Percentiles rank a stretch among this genome's conserved stretches.
These are phyloP conservation scores for Yarrowia hollandica DNA, from an alignment of 805 yeast genomes.

Conservation along the genomic window DNA sequence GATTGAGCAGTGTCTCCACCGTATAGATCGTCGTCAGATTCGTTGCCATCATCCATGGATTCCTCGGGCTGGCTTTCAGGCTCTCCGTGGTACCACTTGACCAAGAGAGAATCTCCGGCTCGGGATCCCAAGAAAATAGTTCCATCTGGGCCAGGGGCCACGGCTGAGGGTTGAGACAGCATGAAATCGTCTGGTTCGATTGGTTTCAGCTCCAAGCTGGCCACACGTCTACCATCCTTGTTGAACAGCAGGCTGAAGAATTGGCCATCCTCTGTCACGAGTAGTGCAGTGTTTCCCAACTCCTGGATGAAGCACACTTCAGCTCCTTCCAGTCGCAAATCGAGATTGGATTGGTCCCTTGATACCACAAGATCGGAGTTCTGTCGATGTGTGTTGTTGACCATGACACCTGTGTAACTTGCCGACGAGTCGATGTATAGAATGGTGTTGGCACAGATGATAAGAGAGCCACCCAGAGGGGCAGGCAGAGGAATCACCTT, in stretches of 20 bases:
- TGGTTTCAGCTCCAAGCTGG: neutral
- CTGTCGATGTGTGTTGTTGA: conserved; percentile 54
- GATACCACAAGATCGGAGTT: conserved; percentile 46
- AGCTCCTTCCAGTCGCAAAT: conserved; percentile 58
- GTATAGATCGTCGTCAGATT: conserved; percentile 20
- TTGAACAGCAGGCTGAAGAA: conserved; percentile 44
- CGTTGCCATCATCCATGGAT: conserved; percentile 11
- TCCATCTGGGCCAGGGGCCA: conserved; percentile 8
- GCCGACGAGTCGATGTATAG: conserved; percentile 81
- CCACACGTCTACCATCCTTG: conserved; percentile 45
- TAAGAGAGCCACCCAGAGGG: conserved; percentile 68
- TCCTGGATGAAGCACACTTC: conserved; percentile 28
- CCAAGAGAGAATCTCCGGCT: conserved; percentile 19
- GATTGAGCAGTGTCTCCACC: neutral
- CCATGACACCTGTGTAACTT: conserved; percentile 59
- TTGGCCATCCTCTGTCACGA: conserved; percentile 49
- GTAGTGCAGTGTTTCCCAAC: conserved; percentile 40
- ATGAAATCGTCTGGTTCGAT: conserved; percentile 20
- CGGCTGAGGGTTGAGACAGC: conserved; percentile 15
- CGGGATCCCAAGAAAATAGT: conserved; percentile 13
- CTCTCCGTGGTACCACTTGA: conserved; percentile 17
- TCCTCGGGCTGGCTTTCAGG: neutral
- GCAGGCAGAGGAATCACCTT: conserved; percentile 60
- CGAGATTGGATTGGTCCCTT: conserved; percentile 51
- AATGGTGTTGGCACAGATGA: conserved; percentile 73